Conservation (phyloP, 1,139 yeast genomes). For the Diutina siamensis region DNA sequence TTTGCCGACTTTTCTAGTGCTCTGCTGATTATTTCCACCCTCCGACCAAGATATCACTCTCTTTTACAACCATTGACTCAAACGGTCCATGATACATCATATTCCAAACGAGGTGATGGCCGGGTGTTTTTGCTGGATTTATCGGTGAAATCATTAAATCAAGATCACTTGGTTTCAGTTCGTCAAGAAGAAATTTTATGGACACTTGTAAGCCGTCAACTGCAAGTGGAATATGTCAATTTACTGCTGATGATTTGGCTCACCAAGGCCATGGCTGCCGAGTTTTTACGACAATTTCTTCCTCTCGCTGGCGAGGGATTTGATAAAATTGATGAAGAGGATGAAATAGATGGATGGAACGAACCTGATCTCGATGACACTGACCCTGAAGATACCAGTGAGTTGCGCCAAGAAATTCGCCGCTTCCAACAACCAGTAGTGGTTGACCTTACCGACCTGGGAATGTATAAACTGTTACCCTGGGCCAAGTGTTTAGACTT, state of each 20-base stretch:
- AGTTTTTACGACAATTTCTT: slow-evolving; percentile 23
- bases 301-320: slow-evolving; percentile 4
- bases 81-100: not conserved
- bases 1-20: not conserved
- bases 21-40: not conserved
- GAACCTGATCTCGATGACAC: slow-evolving; percentile 7
- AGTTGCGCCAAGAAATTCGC: not conserved
- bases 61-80: not conserved
- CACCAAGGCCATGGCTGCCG: slow-evolving; percentile 17
- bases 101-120: slow-evolving; percentile 17
- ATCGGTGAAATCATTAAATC: slow-evolving; percentile 28
- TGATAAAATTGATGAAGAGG: slow-evolving; percentile 3
- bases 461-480: slow-evolving; percentile 43
- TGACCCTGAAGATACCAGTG: slow-evolving; percentile 7
- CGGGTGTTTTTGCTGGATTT: slow-evolving; percentile 29
- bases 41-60: not conserved
- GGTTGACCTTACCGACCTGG: slow-evolving; percentile 41
- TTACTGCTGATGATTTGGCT: slow-evolving; percentile 44
- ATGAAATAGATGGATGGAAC: slow-evolving; percentile 6
- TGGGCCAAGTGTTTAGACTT: slow-evolving; percentile 28
- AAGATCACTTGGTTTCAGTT: slow-evolving; percentile 19
- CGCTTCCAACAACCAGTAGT: not conserved
- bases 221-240: slow-evolving; percentile 19
- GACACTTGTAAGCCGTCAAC: slow-evolving; percentile 15
- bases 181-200: slow-evolving; percentile 28